phyloP scores from a whole-genome alignment of 2,329 filamentous ascomycete genomes.

The Aureobasidium lini region DNA sequence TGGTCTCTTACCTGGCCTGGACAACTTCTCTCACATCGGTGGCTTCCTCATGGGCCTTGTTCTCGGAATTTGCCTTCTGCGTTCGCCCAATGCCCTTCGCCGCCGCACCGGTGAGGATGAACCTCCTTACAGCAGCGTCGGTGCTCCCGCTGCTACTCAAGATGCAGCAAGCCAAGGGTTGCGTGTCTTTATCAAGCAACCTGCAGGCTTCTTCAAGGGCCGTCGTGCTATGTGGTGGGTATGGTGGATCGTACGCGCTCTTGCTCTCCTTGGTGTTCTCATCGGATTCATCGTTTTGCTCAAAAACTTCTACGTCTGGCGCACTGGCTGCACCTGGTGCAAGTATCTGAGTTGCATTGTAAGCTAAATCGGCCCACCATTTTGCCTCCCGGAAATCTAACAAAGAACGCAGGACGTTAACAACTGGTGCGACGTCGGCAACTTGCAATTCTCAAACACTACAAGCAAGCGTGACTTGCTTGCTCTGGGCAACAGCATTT shows the following conservation, averaged over 20 bases:
- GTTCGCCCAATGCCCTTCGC: constrained; percentile 75
- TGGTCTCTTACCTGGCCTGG: constrained; percentile 81
- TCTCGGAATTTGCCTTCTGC: constrained; percentile 77
- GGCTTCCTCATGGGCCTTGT: constrained; percentile 89
- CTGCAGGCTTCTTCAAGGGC: constrained; percentile 76
- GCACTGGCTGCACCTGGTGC: constrained; percentile 78
- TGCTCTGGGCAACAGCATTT: constrained; percentile 8
- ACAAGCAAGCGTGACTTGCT: constrained; percentile 15
- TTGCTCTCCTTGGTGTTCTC: constrained; percentile 69
- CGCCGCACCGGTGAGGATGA: constrained; percentile 62
- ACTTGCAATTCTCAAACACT: constrained; percentile 29
- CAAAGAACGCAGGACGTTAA: constrained; percentile 47
- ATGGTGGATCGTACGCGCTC: constrained; percentile 86
- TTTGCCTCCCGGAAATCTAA: neutral
- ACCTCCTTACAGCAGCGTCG: constrained; percentile 60
- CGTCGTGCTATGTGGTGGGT: constrained; percentile 93
- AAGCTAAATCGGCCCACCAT: constrained; percentile 37
- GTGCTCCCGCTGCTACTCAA: constrained; percentile 7
- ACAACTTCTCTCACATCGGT: constrained; percentile 97
- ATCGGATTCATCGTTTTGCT: constrained; percentile 80
- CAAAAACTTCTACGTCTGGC: constrained; percentile 82
- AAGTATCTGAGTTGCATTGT: constrained; percentile 91
- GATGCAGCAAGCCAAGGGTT: constrained; percentile 22
- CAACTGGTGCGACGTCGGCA: constrained; percentile 56
- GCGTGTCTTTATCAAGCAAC: constrained; percentile 40